A percentile compares a stretch with the other conserved stretches of the same genome.
phyloP scores from a whole-genome alignment of 371 early-diverging fungal genomes.

The Gilbertella persicaria region DNA sequence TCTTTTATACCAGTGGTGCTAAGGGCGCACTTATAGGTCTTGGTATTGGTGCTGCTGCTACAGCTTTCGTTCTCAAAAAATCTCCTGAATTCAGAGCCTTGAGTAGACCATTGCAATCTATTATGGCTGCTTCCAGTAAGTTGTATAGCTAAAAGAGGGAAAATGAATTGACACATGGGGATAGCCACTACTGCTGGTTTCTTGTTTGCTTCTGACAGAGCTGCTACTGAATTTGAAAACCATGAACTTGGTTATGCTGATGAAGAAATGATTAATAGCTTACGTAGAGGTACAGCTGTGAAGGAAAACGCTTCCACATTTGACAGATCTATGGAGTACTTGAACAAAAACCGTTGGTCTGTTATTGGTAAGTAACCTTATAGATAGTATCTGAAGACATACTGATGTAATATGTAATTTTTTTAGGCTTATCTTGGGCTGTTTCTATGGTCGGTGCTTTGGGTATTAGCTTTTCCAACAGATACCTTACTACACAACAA shows the following conservation, averaged over 20 bases:
- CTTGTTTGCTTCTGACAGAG: slow-evolving; percentile 47
- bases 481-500: slow-evolving; percentile 69
- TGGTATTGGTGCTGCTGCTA: slow-evolving; percentile 44
- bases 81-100: slow-evolving; percentile 48
- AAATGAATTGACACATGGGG: background rate
- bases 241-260: slow-evolving; percentile 45
- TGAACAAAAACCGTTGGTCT: slow-evolving; percentile 55
- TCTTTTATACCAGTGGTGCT: slow-evolving; percentile 33
- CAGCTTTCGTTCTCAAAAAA: slow-evolving; percentile 31
- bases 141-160: background rate
- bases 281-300: slow-evolving; percentile 9
- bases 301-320: slow-evolving; percentile 21
- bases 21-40: slow-evolving; percentile 51
- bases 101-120: slow-evolving; percentile 39
- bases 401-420: background rate
- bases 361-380: slow-evolving; percentile 47
- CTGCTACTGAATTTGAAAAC: slow-evolving; percentile 41
- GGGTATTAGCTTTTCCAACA: slow-evolving; percentile 66
- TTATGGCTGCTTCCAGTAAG: slow-evolving; percentile 46
- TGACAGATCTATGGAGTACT: slow-evolving; percentile 33
- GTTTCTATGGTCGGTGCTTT: slow-evolving; percentile 68
- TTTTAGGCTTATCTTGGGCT: slow-evolving; percentile 67
- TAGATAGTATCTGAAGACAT: background rate
- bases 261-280: slow-evolving; percentile 31
- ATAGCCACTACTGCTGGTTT: slow-evolving; percentile 49